A percentile compares a stretch with the other conserved stretches of the same genome.
Conservation (phyloP, 2,329 filamentous ascomycete species). For the Atkinsonella texensis region DNA sequence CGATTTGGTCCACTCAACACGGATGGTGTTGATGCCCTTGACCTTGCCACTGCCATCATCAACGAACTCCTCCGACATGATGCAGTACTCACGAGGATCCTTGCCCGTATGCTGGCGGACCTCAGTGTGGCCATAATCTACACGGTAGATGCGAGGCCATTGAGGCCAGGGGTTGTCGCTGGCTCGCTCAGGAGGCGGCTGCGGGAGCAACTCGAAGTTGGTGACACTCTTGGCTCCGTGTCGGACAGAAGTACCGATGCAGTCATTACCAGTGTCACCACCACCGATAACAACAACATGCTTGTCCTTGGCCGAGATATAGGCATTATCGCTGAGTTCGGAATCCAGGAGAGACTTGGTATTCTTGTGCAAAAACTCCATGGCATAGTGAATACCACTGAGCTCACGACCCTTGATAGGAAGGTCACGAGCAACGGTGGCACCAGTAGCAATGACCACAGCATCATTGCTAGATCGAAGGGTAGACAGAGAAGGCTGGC, state of each 20-base stretch:
- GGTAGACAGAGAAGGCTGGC: constrained; percentile 48
- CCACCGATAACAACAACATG: constrained; percentile 93
- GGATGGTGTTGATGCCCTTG: constrained; percentile 90
- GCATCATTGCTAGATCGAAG: constrained; percentile 67
- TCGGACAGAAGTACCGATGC: constrained; percentile 90
- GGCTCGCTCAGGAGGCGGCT: constrained; percentile 82
- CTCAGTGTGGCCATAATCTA: constrained; percentile 96
- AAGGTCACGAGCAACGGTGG: constrained; percentile 84
- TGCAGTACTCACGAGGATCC: constrained; percentile 92
- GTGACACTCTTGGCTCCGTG: constrained; percentile 92
- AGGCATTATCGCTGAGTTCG: constrained; percentile 67
- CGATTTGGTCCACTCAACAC: constrained; percentile 92
- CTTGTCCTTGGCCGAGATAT: constrained; percentile 93
- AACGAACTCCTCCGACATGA: constrained; percentile 96
- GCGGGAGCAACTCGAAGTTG: constrained; percentile 92
- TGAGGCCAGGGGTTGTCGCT: constrained; percentile 96
- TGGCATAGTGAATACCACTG: constrained; percentile 86
- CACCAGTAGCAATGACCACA: constrained; percentile 83
- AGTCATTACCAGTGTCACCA: constrained; percentile 96
- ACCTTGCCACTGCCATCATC: constrained; percentile 79
- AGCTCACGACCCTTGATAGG: constrained; percentile 82
- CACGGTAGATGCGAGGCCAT: constrained; percentile 94
- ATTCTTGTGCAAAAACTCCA: constrained; percentile 96
- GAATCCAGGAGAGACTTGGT: constrained; percentile 96
- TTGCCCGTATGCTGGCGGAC: constrained; percentile 94